A percentile compares a stretch with the other conserved stretches of the same genome.
Evolutionary conservation across 129 eudicot genomes (phyloP).

Genomic region (Apium graveolens): DNA sequence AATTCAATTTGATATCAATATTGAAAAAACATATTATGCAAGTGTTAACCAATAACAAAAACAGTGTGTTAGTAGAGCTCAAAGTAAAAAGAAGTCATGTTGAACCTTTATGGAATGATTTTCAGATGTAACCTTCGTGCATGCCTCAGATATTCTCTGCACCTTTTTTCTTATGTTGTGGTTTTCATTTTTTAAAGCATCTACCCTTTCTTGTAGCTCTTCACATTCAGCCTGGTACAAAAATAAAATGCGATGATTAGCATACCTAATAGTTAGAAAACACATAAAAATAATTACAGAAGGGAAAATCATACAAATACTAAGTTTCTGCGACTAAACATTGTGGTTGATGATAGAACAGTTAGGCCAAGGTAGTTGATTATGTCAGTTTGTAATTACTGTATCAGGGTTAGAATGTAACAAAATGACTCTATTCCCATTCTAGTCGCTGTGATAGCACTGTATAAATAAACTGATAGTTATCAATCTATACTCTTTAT

Average conservation of each 20-base stretch:
- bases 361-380: neutral
- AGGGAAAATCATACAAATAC: neutral
- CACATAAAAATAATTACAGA: neutral
- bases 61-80: neutral
- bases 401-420: neutral
- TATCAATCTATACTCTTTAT: too few species aligned
- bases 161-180: slow-evolving; percentile 57
- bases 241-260: neutral
- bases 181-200: slow-evolving; percentile 50
- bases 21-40: neutral
- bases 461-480: neutral
- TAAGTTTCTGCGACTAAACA: neutral
- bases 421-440: neutral
- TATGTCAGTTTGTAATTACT: neutral
- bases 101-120: slow-evolving; percentile 70
- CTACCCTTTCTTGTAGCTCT: slow-evolving; percentile 71
- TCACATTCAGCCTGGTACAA: slow-evolving; percentile 78
- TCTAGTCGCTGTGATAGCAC: neutral
- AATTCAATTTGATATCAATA: neutral
- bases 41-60: neutral
- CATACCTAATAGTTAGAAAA: neutral
- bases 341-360: neutral
- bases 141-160: slow-evolving; percentile 65
- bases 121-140: slow-evolving; percentile 65
- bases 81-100: neutral